Base-by-base conservation (phyloP, 139 green algal species). In the Monoraphidium neglectum region DNA sequence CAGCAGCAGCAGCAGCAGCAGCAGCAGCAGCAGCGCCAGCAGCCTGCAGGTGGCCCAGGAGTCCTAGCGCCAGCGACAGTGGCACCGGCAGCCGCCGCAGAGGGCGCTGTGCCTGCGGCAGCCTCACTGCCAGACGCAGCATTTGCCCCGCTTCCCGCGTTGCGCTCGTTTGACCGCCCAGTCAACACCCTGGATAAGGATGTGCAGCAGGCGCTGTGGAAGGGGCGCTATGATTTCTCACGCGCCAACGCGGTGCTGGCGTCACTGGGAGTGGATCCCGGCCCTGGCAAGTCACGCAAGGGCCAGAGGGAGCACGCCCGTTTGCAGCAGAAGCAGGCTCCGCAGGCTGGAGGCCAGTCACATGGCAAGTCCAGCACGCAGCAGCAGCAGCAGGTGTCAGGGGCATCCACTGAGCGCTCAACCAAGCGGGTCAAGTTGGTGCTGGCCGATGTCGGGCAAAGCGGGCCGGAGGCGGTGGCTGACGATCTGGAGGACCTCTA, bases 221-320 rank as follows among this genome's bases (percentile, higher is more conserved):
- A 84, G 66, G 56, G 70, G 59, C 81, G 54, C 37, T 95, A 94
- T 59, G 83, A 94, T 72, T 97, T 95, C 65, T 56, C 16, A 4
- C 43, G 36, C 6, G 80, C 92, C 0, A 92, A 97, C 75, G 72
- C 26, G 1, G 78, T 92, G 37, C 86, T 96, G 12, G 60, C 75
- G 0, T 46, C 28, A 8, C 56, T 95, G 65, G 87, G 87, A 28
- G 35, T 94, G 1, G 49, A 72, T 1, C 70, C 24, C 70, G 80
- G 59, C 70, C 76, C 69, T n/a, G 5, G 2, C 23, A 53, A n/a
- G n/a, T n/a, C 38, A 35, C 59, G 56, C 74, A 59, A 8, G 57
- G 2, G 57, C 51, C 37, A 66, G 75, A 30, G 30, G 79, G 12
- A 43, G 64, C 72, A 56, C 43, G 21, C 21, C 16, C 38, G 33